phyloP scores from a whole-genome alignment of 441 rosid genomes.

The Aquilaria agallochum region DNA sequence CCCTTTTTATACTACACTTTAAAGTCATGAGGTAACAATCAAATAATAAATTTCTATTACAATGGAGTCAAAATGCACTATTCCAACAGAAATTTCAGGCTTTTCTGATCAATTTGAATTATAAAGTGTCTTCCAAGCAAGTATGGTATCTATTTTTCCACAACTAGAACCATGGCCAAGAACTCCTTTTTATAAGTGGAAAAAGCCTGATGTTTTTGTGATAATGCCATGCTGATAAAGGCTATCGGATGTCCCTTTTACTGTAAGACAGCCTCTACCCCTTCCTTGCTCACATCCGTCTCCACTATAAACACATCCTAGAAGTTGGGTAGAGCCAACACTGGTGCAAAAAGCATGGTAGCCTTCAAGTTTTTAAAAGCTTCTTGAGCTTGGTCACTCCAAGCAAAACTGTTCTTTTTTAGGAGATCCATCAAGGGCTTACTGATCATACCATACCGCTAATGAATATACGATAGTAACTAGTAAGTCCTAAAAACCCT shows the following conservation, averaged over 20 bases:
- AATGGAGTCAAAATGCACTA: too few species aligned
- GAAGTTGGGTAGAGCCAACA: constrained; percentile 1
- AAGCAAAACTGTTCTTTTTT: too few species aligned
- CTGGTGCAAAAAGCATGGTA: too few species aligned
- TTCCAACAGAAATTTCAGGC: too few species aligned
- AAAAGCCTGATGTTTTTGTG: not conserved
- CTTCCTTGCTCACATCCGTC: not conserved
- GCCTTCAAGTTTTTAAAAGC: too few species aligned
- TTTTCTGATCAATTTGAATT: not conserved
- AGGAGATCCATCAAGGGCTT: too few species aligned
- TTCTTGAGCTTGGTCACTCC: too few species aligned
- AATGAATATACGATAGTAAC: too few species aligned
- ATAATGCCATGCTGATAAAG: not conserved
- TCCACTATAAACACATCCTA: not conserved
- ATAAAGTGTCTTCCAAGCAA: not conserved
- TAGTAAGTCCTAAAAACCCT: not conserved
- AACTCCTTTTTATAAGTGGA: constrained; percentile 3
- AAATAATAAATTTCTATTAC: too few species aligned
- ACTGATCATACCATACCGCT: too few species aligned
- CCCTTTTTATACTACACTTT: too few species aligned
- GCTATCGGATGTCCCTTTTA: not conserved
- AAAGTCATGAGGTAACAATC: too few species aligned
- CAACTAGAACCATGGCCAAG: not conserved
- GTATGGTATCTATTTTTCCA: not conserved
- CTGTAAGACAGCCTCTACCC: not conserved